Evolutionary conservation across 306 rosid species (phyloP).

Genomic region (Pyrus betulifolia): DNA sequence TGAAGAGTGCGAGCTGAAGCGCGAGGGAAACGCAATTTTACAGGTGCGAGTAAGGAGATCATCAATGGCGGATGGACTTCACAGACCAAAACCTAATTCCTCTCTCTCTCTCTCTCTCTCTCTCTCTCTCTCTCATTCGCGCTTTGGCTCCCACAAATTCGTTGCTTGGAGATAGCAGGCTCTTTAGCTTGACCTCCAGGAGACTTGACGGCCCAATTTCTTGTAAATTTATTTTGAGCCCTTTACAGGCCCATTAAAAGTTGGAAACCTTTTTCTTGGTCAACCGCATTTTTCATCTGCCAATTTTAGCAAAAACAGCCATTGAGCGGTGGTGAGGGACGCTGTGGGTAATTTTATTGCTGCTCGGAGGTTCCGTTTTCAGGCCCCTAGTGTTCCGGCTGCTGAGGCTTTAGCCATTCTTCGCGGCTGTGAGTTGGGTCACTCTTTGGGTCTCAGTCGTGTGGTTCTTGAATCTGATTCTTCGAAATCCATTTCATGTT

Average conservation of each 20-base stretch:
- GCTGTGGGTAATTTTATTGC: no score
- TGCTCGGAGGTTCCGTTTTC: fast-evolving
- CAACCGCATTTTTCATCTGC: no score
- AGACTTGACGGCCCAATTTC: background rate
- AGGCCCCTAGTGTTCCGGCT: no score
- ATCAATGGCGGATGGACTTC: background rate
- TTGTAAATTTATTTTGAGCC: background rate
- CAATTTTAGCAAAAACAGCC: no score
- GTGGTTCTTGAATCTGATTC: no score
- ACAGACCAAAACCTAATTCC: background rate
- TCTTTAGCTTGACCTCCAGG: background rate
- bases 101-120: background rate
- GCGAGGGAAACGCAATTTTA: background rate
- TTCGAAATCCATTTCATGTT: no score
- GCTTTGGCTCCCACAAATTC: background rate
- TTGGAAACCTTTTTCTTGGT: no score
- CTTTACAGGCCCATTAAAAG: background rate
- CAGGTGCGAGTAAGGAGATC: background rate
- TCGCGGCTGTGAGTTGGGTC: no score
- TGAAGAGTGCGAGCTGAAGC: background rate
- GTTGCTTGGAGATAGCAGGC: background rate
- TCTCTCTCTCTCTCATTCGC: background rate
- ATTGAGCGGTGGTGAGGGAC: no score
- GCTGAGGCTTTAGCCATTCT: no score
- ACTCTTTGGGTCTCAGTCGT: no score